Conservation (phyloP, 345 rosid genomes). For the Conringia planisiliqua region DNA sequence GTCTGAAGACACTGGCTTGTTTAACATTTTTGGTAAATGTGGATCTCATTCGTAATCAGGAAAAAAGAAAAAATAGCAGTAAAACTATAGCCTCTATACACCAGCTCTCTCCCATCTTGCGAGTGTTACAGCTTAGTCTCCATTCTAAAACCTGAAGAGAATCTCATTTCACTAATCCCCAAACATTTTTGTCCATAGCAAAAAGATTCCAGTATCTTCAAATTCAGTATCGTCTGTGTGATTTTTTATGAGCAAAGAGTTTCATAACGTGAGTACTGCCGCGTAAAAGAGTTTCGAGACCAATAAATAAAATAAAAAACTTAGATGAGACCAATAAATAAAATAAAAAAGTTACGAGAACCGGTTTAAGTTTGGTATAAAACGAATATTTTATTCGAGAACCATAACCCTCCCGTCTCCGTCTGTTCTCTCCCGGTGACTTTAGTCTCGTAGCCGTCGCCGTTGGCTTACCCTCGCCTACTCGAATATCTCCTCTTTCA, state of each 20-base stretch:
- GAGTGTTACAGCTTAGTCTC: not conserved
- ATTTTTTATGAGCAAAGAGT: not conserved
- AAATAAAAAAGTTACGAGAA: not conserved
- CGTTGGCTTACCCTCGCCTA: not conserved
- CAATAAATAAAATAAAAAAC: too few relatives aligned
- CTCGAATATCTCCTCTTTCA: not conserved
- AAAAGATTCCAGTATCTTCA: not conserved
- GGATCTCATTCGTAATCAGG: not conserved
- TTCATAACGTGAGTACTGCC: not conserved
- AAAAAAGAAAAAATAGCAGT: not conserved
- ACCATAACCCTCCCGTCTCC: not conserved
- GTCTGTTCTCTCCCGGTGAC: not conserved
- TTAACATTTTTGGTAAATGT: not conserved
- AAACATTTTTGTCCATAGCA: not conserved
- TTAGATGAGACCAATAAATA: not conserved
- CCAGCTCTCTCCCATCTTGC: not conserved
- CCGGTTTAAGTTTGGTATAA: constrained; percentile 11
- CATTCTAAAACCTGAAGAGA: not conserved
- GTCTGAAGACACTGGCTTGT: not conserved
- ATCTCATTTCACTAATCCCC: not conserved
- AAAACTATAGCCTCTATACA: not conserved
- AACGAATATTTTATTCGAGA: not conserved
- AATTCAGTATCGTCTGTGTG: not conserved
- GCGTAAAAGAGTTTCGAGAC: too few relatives aligned
- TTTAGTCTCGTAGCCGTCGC: not conserved